Conservation (phyloP, 208 protist genomes). For the Leishmania arabica region DNA sequence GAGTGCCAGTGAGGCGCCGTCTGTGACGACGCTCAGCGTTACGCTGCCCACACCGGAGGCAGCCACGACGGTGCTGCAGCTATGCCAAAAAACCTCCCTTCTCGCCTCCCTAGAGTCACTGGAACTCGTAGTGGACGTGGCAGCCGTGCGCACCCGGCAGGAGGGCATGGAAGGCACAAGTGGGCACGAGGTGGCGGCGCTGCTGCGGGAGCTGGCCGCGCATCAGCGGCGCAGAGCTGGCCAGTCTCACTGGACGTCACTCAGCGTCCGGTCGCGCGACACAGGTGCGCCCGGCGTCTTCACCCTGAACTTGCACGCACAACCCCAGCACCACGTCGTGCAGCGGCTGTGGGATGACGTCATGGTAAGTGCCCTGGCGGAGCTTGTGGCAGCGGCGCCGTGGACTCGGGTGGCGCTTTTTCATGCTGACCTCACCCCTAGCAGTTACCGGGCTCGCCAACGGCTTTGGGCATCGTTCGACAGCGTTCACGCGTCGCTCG, state of each 20-base stretch:
- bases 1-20: neutral
- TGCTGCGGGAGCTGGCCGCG: conserved; percentile 18
- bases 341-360: conserved; percentile 35
- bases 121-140: conserved; percentile 22
- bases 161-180: conserved; percentile 5
- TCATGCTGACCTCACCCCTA: conserved; percentile 35
- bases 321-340: conserved; percentile 7
- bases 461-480: conserved; percentile 29
- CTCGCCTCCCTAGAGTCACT: conserved; percentile 32
- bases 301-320: neutral
- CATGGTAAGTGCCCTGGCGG: conserved; percentile 27
- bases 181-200: conserved; percentile 19
- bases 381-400: conserved; percentile 27
- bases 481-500: conserved; percentile 22
- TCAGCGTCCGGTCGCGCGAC: conserved; percentile 10
- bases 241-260: conserved; percentile 1
- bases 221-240: conserved; percentile 2
- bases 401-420: conserved; percentile 32
- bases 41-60: conserved; percentile 22
- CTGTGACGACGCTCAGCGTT: conserved; percentile 20
- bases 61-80: conserved; percentile 6
- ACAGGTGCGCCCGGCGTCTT: neutral
- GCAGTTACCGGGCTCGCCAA: conserved; percentile 25
- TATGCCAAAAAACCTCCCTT: conserved; percentile 17
- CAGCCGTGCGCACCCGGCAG: conserved; percentile 10